Base-by-base conservation (phyloP, 768 basidiomycete species). In the Xerocomellus intermedius region DNA sequence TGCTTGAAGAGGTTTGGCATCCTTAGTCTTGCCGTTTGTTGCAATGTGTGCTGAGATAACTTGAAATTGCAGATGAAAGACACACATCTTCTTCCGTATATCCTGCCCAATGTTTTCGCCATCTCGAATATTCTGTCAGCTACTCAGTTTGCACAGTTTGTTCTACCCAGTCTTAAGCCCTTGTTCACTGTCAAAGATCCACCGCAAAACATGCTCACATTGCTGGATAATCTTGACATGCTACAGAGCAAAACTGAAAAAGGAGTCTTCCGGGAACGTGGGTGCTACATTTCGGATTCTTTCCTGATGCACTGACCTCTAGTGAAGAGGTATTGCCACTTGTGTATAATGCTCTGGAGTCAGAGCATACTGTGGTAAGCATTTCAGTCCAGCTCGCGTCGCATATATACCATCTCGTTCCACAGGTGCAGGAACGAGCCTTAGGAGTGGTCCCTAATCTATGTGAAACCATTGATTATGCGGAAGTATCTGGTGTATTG, bases 331-430 rank as follows among this genome's bases (percentile, higher is more conserved):
- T 99, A n/a, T 79, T 99, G 58, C 93, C 94, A 0, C 78, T 99
- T 37, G 90, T 99, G 17, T 99, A 99, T 69, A 91, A 92, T 67
- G 94, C 97, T 2, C 77, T 99, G 46, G 97, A 98, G 58, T 91
- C 91, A n/a, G 97, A 98, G 47, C 94, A 97, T 73, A 82, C 89
- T 1, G 73, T 86, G 50, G 90, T 91, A 63, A 57, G 80, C 63
- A 41, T 56, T 3, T 35, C 37, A 16, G 8, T 42, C 22, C 37
- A 44, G 55, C 44, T 41, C 43, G 28, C 44, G 30, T 21, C 26
- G 30, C 37, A 42, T 41, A 39, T 35, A 42, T 47, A 26, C 48
- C 38, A 62, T 48, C 45, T 59, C 50, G 21, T 44, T 45, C 17
- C n/a, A 17, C 39, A 91, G 89, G 90, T 98, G 12, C 93, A 97